Conservation (phyloP, 2,329 filamentous ascomycete species). For the Fusarium bactridioides region DNA sequence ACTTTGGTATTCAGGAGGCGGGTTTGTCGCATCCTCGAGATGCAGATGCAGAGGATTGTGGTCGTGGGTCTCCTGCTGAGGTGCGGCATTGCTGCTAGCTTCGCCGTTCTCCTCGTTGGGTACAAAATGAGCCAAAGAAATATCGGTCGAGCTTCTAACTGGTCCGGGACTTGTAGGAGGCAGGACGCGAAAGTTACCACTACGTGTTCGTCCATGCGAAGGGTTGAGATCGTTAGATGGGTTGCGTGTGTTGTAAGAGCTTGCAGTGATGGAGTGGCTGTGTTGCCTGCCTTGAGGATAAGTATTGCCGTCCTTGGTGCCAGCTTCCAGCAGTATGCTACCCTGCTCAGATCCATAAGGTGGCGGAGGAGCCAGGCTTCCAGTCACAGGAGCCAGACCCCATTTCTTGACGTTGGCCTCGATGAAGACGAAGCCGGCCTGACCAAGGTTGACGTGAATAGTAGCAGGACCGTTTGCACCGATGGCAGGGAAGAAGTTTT, state of each 20-base stretch:
- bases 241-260: constrained; percentile 51
- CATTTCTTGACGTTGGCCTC: constrained; percentile 99
- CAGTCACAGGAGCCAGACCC: constrained; percentile 95
- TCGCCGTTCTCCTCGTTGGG: constrained; percentile 77
- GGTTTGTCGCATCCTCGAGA: constrained; percentile 65
- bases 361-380: constrained; percentile 91
- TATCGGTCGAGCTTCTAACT: constrained; percentile 90
- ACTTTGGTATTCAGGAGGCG: constrained; percentile 76
- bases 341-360: constrained; percentile 98
- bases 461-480: constrained; percentile 92
- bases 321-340: constrained; percentile 91
- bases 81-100: constrained; percentile 43
- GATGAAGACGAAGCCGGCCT: constrained; percentile 98
- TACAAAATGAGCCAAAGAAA: constrained; percentile 87
- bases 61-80: constrained; percentile 43
- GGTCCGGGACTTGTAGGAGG: constrained; percentile 88
- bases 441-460: constrained; percentile 96
- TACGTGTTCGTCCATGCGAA: constrained; percentile 77
- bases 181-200: constrained; percentile 78
- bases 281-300: constrained; percentile 54
- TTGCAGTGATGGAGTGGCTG: constrained; percentile 54
- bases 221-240: constrained; percentile 59
- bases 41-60: constrained; percentile 51
- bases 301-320: constrained; percentile 68
- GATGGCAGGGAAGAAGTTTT: constrained; percentile 98